Evolutionary conservation across 179 eudicot species (phyloP).

Genomic region (Spergularia azorica): DNA sequence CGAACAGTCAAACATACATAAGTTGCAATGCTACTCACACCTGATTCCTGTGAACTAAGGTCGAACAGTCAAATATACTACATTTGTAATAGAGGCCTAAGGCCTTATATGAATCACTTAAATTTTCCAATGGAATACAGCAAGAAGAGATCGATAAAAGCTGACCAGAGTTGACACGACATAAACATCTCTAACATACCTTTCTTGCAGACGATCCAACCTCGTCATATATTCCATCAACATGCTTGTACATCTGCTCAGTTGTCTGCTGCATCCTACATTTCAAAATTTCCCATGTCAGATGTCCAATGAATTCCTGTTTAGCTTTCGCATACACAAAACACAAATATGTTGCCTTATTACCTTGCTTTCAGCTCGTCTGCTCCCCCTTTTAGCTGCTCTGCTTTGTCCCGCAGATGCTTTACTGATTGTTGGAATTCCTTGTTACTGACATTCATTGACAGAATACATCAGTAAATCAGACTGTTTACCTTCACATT

Average conservation of each 20-base stretch:
- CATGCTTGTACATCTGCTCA: constrained; percentile 74
- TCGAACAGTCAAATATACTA: too few relatives aligned
- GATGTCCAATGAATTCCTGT: constrained; percentile 58
- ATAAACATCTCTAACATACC: constrained; percentile 34
- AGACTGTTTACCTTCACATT: background rate
- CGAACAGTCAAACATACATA: background rate
- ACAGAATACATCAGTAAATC: background rate
- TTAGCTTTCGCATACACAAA: constrained; percentile 80
- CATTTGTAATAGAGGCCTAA: background rate
- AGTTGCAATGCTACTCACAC: too few relatives aligned
- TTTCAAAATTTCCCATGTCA: constrained; percentile 65
- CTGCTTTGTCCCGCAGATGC: constrained; percentile 56
- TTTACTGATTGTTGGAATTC: constrained; percentile 56
- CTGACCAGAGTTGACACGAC: background rate
- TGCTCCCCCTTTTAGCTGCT: constrained; percentile 51
- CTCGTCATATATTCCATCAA: constrained; percentile 68
- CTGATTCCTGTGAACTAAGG: too few relatives aligned
- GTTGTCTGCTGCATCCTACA: constrained; percentile 79
- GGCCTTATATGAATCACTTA: too few relatives aligned
- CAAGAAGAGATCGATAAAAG: background rate
- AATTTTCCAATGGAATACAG: too few relatives aligned
- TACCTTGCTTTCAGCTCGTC: constrained; percentile 71
- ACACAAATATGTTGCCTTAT: constrained; percentile 65
- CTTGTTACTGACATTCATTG: constrained; percentile 33
- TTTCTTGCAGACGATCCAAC: constrained; percentile 70